These are phyloP conservation scores for Henckelia pumila DNA, from an alignment of 257 asterid genomes.

Conservation along the genomic window DNA sequence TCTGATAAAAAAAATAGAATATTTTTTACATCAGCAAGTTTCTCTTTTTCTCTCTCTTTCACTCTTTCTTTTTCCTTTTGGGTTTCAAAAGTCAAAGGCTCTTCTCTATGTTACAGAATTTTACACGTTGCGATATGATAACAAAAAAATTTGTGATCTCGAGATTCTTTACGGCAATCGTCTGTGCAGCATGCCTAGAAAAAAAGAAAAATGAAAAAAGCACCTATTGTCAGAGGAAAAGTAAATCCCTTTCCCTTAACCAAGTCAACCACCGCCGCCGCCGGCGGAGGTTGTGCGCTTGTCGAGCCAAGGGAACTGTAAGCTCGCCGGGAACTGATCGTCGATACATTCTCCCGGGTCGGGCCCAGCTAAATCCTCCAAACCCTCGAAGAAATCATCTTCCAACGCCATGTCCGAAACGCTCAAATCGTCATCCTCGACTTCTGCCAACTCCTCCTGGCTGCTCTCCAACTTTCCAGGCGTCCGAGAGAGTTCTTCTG, in stretches of 20 bases:
- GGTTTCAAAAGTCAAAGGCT: neutral
- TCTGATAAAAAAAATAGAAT: too few relatives aligned
- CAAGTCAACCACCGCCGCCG: neutral
- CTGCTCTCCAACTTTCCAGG: constrained; percentile 52
- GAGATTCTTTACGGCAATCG: neutral
- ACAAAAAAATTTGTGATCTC: neutral
- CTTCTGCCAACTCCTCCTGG: constrained; percentile 35
- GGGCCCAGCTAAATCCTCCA: constrained; percentile 31
- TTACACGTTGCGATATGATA: neutral
- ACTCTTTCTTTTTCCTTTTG: too few relatives aligned
- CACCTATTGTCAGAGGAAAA: neutral
- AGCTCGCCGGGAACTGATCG: neutral
- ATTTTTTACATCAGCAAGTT: too few relatives aligned
- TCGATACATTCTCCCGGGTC: neutral
- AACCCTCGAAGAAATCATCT: constrained; percentile 47
- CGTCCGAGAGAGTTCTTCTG: constrained; percentile 36
- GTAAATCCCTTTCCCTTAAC: neutral
- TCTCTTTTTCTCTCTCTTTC: too few relatives aligned
- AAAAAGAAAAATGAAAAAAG: too few relatives aligned
- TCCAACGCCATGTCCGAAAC: constrained; percentile 22
- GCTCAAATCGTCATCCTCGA: constrained; percentile 17
- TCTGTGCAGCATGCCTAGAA: neutral
- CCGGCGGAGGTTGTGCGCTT: neutral
- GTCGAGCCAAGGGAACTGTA: neutral
- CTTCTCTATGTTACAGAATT: too few relatives aligned